These are phyloP conservation scores for Tillandsia fasciculata DNA, from an alignment of 176 grass and related monocot genomes.

Conservation along the genomic window DNA sequence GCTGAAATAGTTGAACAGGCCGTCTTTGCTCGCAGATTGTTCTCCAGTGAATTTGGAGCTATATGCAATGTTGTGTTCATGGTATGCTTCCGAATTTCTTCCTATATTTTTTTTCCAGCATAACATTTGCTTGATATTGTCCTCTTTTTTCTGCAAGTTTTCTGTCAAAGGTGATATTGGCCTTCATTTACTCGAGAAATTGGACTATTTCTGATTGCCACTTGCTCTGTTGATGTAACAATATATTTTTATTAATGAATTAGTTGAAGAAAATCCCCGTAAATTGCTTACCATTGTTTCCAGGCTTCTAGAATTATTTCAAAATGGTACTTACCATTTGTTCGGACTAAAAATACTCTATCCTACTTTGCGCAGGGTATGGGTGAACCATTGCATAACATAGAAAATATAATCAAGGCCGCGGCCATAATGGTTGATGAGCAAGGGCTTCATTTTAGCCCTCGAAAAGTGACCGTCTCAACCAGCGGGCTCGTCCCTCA, in stretches of 20 bases:
- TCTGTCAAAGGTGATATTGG: too few relatives aligned
- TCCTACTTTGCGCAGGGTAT: constrained; percentile 49
- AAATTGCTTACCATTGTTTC: too few relatives aligned
- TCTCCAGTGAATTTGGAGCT: constrained; percentile 85
- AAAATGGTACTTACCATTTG: neutral
- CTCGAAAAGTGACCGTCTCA: constrained; percentile 77
- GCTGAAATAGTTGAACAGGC: constrained; percentile 98
- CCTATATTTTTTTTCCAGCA: neutral
- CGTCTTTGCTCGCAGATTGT: constrained; percentile 84
- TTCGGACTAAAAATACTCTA: too few relatives aligned
- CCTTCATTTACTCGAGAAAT: too few relatives aligned
- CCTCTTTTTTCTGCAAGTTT: neutral
- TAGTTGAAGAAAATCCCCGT: too few relatives aligned
- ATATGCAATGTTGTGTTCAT: constrained; percentile 96
- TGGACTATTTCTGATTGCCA: too few relatives aligned
- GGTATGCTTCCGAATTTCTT: constrained; percentile 36
- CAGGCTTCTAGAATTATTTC: neutral
- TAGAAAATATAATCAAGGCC: constrained; percentile 84
- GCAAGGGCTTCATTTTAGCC: constrained; percentile 93
- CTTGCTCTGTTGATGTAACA: too few relatives aligned
- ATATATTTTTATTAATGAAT: too few relatives aligned
- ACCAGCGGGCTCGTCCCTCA: constrained; percentile 88
- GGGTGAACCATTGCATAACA: constrained; percentile 89
- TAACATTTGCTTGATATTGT: neutral
- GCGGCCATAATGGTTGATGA: constrained; percentile 83